Evolutionary conservation across 495 filamentous ascomycete species (phyloP), one percentile per base, ranked within the genome.

Genomic region (Delitschia confertaspora): DNA sequence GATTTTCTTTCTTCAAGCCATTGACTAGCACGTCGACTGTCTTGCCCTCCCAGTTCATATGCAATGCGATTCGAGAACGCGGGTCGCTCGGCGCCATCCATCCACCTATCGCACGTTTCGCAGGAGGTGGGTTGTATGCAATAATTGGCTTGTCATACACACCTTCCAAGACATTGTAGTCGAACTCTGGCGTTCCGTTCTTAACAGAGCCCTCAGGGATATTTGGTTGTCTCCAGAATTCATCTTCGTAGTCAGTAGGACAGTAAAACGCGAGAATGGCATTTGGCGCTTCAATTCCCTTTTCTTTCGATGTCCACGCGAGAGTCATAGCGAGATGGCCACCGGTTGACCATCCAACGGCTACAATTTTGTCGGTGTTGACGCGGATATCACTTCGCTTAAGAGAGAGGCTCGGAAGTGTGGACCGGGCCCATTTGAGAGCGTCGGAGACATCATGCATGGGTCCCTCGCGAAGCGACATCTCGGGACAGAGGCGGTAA

Each of bases 41-140:
- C 32, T 65, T 64, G 1, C 53, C 70, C 6, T 60, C 38, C 67
- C 66, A 69, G 49, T 71, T 72, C 59, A 71, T 71, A 35, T 72
- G 60, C 4, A 69, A 47, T 0, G 52, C 49, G 20, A 71, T 56
- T 6, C 63, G 63, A 21, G 34, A 59, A 10, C 69, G 68, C 0
- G 63, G 49, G 45, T 73, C 68, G 4, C 10, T 42, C n/a, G 45
- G 36, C n/a, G 26, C n/a, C n/a, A n/a, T n/a, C 16, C 26, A 38
- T 32, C 26, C 33, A 21, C n/a, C n/a, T n/a, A n/a, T n/a, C n/a
- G n/a, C n/a, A n/a, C n/a, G n/a, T n/a, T n/a, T n/a, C n/a, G n/a
- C n/a, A n/a, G n/a, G n/a, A n/a, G n/a, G n/a, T n/a, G n/a, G 3
- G 7, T 3, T 11, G 39, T 42, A 42, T 3, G 11, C 16, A 3